Evolutionary conservation across 2,329 filamentous ascomycete species (phyloP), one percentile per base, ranked within the genome.

Genomic region (Lecanicillium sp.): DNA sequence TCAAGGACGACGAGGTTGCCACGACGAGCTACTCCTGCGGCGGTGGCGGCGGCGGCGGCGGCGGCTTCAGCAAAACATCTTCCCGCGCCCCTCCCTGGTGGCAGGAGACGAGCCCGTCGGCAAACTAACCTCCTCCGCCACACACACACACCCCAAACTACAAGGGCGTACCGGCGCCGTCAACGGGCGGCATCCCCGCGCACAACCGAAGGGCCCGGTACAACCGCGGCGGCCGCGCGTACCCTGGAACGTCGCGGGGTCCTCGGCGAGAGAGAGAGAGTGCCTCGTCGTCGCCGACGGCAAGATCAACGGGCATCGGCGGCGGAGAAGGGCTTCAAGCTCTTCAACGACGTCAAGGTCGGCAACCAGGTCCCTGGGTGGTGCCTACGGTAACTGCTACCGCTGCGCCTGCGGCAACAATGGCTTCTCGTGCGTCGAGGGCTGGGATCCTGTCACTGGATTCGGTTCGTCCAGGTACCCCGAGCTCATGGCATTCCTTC

Each of bases 21-120:
- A 72, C 70, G 53, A 65, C 72, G 54, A 67, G 62, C 3, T 70
- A 72, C 58, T 67, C 67, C 50, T 69, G 64, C 7, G 70, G 70
- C 7, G 71, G 73, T 20, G 73, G 73, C 12, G 75, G 75, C 60
- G 67, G 63, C 48, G 72, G 75, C 55, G n/a, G n/a, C n/a, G n/a
- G n/a, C n/a, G n/a, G n/a, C n/a, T n/a, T n/a, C n/a, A n/a, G n/a
- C n/a, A n/a, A n/a, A n/a, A n/a, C n/a, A 64, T 71, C 53, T 76
- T 75, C 48, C n/a, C n/a, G n/a, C n/a, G 54, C 62, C 2, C 53
- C 71, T 5, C 74, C 75, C 0, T 50, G 55, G 11, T 78, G 77
- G 57, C 75, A 78, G 54, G 56, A 62, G n/a, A n/a, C n/a, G 49
- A 54, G 0, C 67, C 66, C 9, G 64, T 74, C 5, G 53, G 58